Evolutionary conservation across 2,329 filamentous ascomycete genomes (phyloP), one percentile per base, ranked within the genome.

Genomic region (Colletotrichum simmondsii): DNA sequence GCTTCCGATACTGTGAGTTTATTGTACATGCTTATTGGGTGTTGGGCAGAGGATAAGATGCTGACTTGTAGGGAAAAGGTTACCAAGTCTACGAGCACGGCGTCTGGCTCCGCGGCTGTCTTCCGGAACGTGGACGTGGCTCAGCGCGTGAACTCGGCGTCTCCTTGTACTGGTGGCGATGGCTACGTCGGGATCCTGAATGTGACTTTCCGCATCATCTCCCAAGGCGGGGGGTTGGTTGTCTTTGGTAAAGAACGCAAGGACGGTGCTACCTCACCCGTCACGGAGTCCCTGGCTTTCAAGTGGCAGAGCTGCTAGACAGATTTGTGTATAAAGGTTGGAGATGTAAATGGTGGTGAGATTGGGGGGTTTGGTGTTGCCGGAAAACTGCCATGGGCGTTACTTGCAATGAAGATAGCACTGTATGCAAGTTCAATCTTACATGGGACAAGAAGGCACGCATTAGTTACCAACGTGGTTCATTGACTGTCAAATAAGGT

Each of bases 181-280:
- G 74, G 71, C 2, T 52, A 69, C 32, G 74, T 75, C 6, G 75
- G 75, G n/a, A 74, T 76, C 28, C 66, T 76, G 7, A 76, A 75
- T 30, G 63, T 75, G 11, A 68, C 65, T 28, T 72, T 75, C 59
- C 71, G 74, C 63, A 71, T 76, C 68, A 52, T 76, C 42, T 56
- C 74, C 16, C 56, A 71, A 35, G 59, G 52, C n/a, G 71, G 71
- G 2, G 32, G 26, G 12, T 46, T 52, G 26, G 59, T 74, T 12
- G 26, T 65, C 5, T 75, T 76, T 46, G 74, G 73, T 6, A 69
- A 42, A n/a, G 63, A 71, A 61, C 58, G 30, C 5, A 58, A 52
- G 37, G 70, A 66, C 12, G 56, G 35, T 28, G 62, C 28, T 14
- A 60, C 54, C 11, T 53, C 54, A 5, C 64, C 73, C 16, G 74